Base-by-base conservation (phyloP, 2,329 filamentous ascomycete species). In the Didymosphaeria variabile region DNA sequence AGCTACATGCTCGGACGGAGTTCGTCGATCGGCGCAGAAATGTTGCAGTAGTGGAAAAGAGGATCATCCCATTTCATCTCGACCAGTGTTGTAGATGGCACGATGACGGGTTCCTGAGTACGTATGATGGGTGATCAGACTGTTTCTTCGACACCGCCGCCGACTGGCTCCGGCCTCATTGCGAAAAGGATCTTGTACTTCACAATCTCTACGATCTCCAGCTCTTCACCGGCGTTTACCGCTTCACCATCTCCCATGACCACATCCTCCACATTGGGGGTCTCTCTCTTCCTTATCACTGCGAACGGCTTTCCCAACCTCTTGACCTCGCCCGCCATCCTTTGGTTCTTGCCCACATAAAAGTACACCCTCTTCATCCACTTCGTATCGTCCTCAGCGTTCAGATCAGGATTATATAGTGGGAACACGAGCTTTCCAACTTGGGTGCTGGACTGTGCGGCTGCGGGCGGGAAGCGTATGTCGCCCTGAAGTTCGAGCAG, bases 351-450 rank as follows among this genome's bases (percentile, higher is more conserved):
- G 6, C 94, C 95, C 5, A 98, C 87, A 74, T 94, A 97, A 52
- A 98, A 81, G 73, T 97, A 92, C 31, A 94, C 93, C 38, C 88
- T 86, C 79, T 93, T 96, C 91, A 94, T 97, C 94, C 94, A 97
- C 10, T 86, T 86, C 0, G 87, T 89, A 68, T 87, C 85, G 17
- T 82, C 82, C 0, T 77, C 66, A 58, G 77, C 79, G 31, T 85
- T 80, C 36, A 67, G 52, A 4, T 56, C 50, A 9, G 86, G 79
- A 55, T 87, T 83, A 75, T 94, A 92, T 69, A 92, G 85, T 1
- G 93, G 93, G 71, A 97, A 97, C 34, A 90, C 85, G 32, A 97
- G 84, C 58, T 87, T 88, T 34, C 93, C 93, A 65, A 97, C 84
- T 29, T 83, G 79, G 1, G 87, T 86, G 9, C 72, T 62, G 21